Percentiles rank a stretch among this genome's conserved stretches.
phyloP scores from a whole-genome alignment of 805 yeast genomes.

The Clavispora carvajalis region DNA sequence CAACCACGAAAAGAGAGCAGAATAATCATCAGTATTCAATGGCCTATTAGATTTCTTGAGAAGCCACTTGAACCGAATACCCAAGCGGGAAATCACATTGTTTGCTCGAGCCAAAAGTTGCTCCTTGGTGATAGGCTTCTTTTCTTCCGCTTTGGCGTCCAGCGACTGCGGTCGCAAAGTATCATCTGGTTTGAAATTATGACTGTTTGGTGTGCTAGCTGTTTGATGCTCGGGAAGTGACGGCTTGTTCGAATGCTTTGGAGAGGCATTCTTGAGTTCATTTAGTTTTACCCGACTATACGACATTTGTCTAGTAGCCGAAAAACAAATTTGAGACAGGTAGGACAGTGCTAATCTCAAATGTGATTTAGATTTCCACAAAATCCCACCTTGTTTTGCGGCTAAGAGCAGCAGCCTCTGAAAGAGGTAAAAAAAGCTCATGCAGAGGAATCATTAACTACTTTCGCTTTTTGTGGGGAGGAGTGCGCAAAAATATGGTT shows the following conservation, averaged over 20 bases:
- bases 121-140: conserved; percentile 15
- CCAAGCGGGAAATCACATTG: conserved; percentile 24
- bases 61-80: conserved; percentile 58
- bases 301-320: not conserved
- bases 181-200: not conserved
- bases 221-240: not conserved
- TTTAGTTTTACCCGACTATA: not conserved
- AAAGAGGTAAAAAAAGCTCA: not conserved
- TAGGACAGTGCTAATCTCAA: not conserved
- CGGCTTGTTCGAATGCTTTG: not conserved
- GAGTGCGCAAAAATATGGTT: not conserved
- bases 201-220: not conserved
- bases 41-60: conserved; percentile 74
- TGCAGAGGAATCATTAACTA: not conserved
- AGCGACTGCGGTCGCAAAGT: not conserved
- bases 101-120: conserved; percentile 24
- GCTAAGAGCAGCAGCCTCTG: not conserved
- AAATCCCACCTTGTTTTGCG: not conserved
- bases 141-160: not conserved
- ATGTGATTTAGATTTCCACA: not conserved
- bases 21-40: conserved; percentile 85
- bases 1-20: conserved; percentile 89
- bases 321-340: not conserved
- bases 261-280: not conserved
- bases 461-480: not conserved